phyloP scores from a whole-genome alignment of 805 yeast genomes.

The Saccharomyces jurei region DNA sequence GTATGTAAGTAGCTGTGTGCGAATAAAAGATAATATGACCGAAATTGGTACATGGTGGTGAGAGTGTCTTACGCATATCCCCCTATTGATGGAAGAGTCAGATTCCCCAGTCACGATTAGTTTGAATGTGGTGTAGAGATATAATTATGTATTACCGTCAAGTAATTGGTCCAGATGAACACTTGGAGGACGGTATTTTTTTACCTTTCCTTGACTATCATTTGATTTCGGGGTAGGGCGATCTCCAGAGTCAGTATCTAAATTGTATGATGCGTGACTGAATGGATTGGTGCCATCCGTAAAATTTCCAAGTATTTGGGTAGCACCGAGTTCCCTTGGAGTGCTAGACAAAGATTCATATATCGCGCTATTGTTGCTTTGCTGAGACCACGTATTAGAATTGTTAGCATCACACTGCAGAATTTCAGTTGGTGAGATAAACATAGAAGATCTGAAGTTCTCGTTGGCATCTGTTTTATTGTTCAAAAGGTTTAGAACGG shows the following conservation, averaged over 20 bases:
- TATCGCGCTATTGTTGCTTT: conserved; percentile 2
- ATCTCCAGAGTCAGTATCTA: background rate
- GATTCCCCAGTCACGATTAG: background rate
- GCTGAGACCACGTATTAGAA: conserved; percentile 4
- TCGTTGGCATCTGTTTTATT: conserved; percentile 5
- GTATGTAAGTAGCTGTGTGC: background rate
- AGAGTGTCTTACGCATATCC: background rate
- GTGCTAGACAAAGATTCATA: conserved; percentile 10
- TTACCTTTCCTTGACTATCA: conserved; percentile 3
- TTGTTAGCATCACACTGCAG: conserved; percentile 19
- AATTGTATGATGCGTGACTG: background rate
- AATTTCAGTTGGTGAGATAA: conserved; percentile 45
- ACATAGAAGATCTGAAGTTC: conserved; percentile 37
- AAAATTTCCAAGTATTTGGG: background rate
- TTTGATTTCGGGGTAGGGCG: background rate
- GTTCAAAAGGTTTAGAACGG: conserved; percentile 26
- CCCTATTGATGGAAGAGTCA: background rate
- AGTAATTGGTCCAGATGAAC: conserved; percentile 40
- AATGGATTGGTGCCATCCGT: background rate
- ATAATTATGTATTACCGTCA: conserved; percentile 18
- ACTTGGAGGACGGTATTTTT: conserved; percentile 41
- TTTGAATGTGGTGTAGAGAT: background rate
- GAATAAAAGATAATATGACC: background rate
- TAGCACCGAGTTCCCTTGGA: conserved; percentile 6
- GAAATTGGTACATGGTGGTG: background rate